phyloP scores from a whole-genome alignment of 768 basidiomycete genomes.

The Calocera viscosa region DNA sequence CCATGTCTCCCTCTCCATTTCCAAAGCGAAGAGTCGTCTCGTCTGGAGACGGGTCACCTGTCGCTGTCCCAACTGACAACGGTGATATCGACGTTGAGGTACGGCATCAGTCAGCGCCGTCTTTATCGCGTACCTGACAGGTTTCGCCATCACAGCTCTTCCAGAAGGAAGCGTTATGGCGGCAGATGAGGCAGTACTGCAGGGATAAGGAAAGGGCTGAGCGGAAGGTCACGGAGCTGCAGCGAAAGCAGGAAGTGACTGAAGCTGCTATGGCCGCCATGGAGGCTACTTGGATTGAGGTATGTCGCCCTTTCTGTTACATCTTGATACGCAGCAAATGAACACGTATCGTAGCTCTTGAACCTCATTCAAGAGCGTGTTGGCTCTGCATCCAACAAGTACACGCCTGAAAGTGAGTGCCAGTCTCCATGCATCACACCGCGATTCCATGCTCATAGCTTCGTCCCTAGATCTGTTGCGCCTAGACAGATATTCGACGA shows the following conservation, averaged over 20 bases:
- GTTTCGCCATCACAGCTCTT: conserved; percentile 42
- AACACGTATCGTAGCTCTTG: conserved; percentile 8
- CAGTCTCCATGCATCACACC: conserved; percentile 20
- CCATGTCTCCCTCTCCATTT: not conserved
- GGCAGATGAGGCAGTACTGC: conserved; percentile 72
- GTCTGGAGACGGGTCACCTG: not conserved
- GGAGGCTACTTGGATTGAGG: conserved; percentile 70
- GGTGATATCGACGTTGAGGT: not conserved
- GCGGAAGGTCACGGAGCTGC: conserved; percentile 48
- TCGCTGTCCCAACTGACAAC: not conserved
- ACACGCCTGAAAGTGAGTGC: conserved; percentile 31
- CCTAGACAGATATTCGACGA: not conserved
- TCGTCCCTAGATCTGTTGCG: conserved; percentile 15
- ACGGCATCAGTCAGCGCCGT: conserved; percentile 1
- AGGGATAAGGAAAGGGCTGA: conserved; percentile 58
- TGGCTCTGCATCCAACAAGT: conserved; percentile 36
- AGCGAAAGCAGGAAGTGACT: conserved; percentile 50
- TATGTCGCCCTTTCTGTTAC: conserved; percentile 23
- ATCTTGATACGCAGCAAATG: conserved; percentile 10
- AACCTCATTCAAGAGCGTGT: conserved; percentile 54
- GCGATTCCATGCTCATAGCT: conserved; percentile 21
- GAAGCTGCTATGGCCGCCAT: conserved; percentile 63
- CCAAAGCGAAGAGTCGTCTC: conserved; percentile 2
- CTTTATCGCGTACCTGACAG: conserved; percentile 1
- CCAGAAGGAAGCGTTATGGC: conserved; percentile 74